phyloP scores from a whole-genome alignment of 805 yeast species.

The Metschnikowia reukaufii region DNA sequence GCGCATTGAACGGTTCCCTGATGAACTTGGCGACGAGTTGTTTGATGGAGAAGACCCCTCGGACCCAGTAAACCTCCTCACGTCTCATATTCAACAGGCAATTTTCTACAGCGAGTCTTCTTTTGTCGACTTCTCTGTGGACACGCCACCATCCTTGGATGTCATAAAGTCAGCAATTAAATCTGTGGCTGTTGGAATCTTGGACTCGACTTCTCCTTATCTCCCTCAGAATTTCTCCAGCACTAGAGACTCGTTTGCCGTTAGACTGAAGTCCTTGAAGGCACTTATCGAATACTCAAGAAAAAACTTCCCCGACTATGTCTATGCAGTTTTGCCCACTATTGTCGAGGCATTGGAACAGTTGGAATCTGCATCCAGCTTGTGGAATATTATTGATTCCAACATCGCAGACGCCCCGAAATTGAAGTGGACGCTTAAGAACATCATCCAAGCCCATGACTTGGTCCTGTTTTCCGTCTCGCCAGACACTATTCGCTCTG shows the following conservation, averaged over 20 bases:
- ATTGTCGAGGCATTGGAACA: constrained; percentile 35
- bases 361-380: constrained; percentile 44
- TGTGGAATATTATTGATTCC: constrained; percentile 34
- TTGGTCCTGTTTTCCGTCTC: constrained; percentile 7
- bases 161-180: constrained; percentile 39
- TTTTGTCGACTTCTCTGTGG: constrained; percentile 49
- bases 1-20: constrained; percentile 50
- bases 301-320: constrained; percentile 44
- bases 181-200: constrained; percentile 54
- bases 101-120: constrained; percentile 58
- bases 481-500: constrained; percentile 26
- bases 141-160: constrained; percentile 29
- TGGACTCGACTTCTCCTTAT: constrained; percentile 54
- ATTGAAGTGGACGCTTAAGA: constrained; percentile 16
- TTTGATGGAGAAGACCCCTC: constrained; percentile 23
- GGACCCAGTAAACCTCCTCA: constrained; percentile 41
- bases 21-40: constrained; percentile 9
- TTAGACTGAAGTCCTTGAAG: constrained; percentile 47
- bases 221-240: constrained; percentile 55
- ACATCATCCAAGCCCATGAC: constrained; percentile 10
- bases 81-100: constrained; percentile 82
- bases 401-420: constrained; percentile 9
- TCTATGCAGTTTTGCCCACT: constrained; percentile 37
- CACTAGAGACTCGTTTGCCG: constrained; percentile 48
- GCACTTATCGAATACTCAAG: constrained; percentile 47